Evolutionary conservation across 2,329 filamentous ascomycete genomes (phyloP), one percentile per base, ranked within the genome.

Genomic region (Monilinia aucupariae): DNA sequence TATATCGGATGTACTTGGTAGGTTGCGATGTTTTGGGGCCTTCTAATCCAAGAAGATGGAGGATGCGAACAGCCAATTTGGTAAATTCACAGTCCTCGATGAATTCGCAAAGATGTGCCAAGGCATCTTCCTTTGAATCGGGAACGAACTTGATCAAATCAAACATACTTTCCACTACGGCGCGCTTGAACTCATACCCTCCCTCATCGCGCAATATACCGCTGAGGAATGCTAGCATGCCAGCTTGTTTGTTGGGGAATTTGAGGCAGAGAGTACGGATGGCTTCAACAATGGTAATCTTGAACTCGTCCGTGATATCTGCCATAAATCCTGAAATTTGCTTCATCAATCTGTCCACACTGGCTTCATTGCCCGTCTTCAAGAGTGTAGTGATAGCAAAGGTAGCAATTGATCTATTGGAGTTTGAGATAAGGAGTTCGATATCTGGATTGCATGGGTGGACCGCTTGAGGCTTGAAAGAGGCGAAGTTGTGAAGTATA

Each of bases 31-130:
- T 97, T 79, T 94, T 96, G 67, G 94, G 94, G 0, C 94, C 94
- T 78, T 99, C 94, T 34, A 93, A 83, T 71, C 94, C 94, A 50
- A 99, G 87, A 25, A 99, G 84, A 76, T 99, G 93, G 62, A 99
- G 80, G 70, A 99, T 96, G 65, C 94, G 88, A 54, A 99, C 93
- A 37, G 94, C 93, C 66, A 99, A 82, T 79, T 99, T 99, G 34
- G 94, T 97, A 76, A 97, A 99, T 75, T 99, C 94, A 79, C 94
- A 99, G 75, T 99, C 94, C 77, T 99, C 94, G 68, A 99, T 99
- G 75, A 99, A 99, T 75, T 99, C 94, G 79, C 94, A 97, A 27
- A 99, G 85, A 73, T 97, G 94, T 17, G 93, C 91, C 55, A 99
- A 85, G 22, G 94, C 93, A 69, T 88, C 85, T 72, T 88, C 85